These are phyloP conservation scores for Spizellomyces punctatus DNA, from an alignment of 192 early-diverging fungal genomes.

Conservation along the genomic window DNA sequence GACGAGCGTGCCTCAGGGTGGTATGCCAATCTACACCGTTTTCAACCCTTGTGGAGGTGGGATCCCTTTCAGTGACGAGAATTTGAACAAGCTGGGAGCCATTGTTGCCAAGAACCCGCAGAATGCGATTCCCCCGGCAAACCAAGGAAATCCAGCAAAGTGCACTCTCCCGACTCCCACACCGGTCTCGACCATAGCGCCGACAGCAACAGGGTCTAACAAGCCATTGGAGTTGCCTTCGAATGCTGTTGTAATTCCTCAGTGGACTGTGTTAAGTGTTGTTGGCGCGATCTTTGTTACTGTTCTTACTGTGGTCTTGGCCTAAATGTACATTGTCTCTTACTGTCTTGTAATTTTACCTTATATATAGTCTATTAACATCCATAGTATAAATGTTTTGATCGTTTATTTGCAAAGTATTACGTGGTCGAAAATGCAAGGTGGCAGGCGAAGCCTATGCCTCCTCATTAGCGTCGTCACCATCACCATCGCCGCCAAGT, in stretches of 20 bases:
- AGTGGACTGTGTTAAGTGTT: too few relatives aligned
- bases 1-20: slow-evolving; percentile 2
- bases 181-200: neutral
- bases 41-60: slow-evolving; percentile 17
- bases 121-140: slow-evolving; percentile 2
- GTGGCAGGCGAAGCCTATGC: too few relatives aligned
- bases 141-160: neutral
- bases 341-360: too few relatives aligned
- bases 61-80: neutral
- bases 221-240: neutral
- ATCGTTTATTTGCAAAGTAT: too few relatives aligned
- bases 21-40: slow-evolving; percentile 11
- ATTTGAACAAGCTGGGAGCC: neutral
- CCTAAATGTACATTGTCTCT: too few relatives aligned
- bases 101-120: neutral
- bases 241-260: too few relatives aligned
- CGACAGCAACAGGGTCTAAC: neutral
- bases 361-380: too few relatives aligned
- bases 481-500: slow-evolving; percentile 22
- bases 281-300: too few relatives aligned
- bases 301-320: too few relatives aligned
- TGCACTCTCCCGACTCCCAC: slow-evolving; percentile 11
- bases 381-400: too few relatives aligned
- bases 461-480: slow-evolving; percentile 6
- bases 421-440: too few relatives aligned